These are phyloP conservation scores for Solanum pennellii DNA, from an alignment of 257 asterid genomes.

Conservation along the genomic window DNA sequence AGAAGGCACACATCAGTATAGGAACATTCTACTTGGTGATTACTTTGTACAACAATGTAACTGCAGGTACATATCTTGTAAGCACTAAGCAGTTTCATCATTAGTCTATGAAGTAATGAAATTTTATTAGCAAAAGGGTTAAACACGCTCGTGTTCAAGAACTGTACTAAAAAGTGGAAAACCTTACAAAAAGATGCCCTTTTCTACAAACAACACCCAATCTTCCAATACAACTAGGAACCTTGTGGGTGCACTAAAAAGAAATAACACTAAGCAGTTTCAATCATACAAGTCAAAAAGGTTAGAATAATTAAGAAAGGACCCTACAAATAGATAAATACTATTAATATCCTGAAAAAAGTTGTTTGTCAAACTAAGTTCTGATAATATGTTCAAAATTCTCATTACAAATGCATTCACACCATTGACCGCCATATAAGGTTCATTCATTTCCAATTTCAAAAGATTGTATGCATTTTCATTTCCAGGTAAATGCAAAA, in stretches of 20 bases:
- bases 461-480: neutral
- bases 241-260: neutral
- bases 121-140: neutral
- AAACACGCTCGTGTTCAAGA: neutral
- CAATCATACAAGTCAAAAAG: neutral
- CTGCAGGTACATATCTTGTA: neutral
- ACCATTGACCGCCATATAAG: neutral
- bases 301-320: neutral
- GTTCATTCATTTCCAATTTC: neutral
- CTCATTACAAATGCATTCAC: neutral
- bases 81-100: neutral
- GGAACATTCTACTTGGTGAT: neutral
- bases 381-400: neutral
- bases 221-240: neutral
- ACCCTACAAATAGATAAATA: neutral
- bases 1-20: neutral
- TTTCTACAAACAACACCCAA: neutral
- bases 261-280: neutral
- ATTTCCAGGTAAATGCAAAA: neutral
- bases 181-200: neutral
- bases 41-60: neutral
- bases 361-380: neutral
- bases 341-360: neutral
- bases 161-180: neutral
- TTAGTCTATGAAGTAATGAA: neutral